Conservation (phyloP, 208 protist species). For the Trypanosoma caninum region DNA sequence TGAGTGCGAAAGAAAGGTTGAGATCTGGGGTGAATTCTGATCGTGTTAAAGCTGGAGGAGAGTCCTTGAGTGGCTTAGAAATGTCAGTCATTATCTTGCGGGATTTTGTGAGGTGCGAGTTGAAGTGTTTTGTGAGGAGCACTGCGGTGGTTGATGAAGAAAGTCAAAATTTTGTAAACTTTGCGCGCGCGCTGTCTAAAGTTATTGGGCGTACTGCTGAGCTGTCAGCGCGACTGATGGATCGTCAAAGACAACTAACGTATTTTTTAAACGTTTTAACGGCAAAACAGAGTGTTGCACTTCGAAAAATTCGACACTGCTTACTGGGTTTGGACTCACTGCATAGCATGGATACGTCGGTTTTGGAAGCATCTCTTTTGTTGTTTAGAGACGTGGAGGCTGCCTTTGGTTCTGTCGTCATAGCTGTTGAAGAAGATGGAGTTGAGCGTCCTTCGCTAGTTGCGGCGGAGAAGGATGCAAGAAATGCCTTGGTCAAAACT, state of each 20-base stretch:
- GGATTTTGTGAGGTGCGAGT: constrained; percentile 1
- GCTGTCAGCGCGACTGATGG: neutral
- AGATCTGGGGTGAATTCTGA: neutral
- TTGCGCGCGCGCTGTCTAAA: neutral
- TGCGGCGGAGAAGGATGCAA: neutral
- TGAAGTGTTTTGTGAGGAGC: neutral
- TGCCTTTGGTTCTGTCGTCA: neutral
- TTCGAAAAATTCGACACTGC: constrained; percentile 21
- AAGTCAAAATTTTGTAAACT: neutral
- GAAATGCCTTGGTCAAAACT: too few species aligned
- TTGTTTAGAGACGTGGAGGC: constrained; percentile 9
- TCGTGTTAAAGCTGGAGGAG: neutral
- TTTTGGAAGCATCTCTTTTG: constrained; percentile 24
- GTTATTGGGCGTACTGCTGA: neutral
- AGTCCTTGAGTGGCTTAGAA: neutral
- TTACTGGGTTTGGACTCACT: neutral
- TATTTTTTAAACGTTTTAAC: neutral
- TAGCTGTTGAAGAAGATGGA: too few species aligned
- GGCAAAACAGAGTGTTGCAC: constrained; percentile 12
- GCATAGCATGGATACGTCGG: neutral
- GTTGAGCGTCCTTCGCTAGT: neutral
- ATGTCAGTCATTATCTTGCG: neutral
- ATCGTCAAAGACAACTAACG: neutral
- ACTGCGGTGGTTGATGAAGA: neutral
- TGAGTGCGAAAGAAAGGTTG: neutral